Base-by-base conservation (phyloP, 495 filamentous ascomycete genomes). In the Astrocystis sublimbata region DNA sequence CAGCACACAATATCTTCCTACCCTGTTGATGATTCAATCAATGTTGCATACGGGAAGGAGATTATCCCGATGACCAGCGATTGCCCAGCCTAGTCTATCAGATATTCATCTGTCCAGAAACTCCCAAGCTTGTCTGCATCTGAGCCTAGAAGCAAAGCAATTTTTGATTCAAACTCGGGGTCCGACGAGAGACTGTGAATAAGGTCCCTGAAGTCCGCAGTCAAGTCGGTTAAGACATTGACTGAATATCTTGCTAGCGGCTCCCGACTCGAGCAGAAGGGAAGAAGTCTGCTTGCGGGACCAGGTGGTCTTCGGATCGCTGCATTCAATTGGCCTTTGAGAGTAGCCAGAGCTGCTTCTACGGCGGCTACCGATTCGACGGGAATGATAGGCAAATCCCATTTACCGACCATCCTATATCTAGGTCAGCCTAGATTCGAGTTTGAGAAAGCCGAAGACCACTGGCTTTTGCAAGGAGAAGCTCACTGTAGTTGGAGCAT, bases 201-300 rank as follows among this genome's bases (percentile, higher is more conserved):
- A n/a, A 89, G 58, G 15, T 78, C 77, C 31, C 65, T 62, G n/a
- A 88, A 65, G 38, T 74, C 77, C 3, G 69, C 66, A 45, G 78
- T 81, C 31, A 83, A 62, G 61, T 83, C 79, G 23, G 76, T 83
- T 43, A 87, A 65, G 31, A 84, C 70, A 57, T 83, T 76, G 7
- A 71, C 70, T 7, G 76, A 64, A 46, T 83, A 79, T 26, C 76
- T 71, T 0, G 75, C 55, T 9, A 86, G 62, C 0, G 67, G 69
- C 3, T 64, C 71, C 33, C 65, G 69, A 49, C 45, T 63, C 0
- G 78, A 78, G 52, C 79, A 80, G 61, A 78, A 79, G 2, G 77
- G 77, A 28, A 88, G 71, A 6, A 88, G 69, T 8, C 68, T 53
- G 53, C 53, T 62, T 59, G 63, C 65, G 57, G 71, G 62, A 10